These are phyloP conservation scores for Triangularia verruculosa DNA, from an alignment of 2,329 filamentous ascomycete species.

Conservation along the genomic window DNA sequence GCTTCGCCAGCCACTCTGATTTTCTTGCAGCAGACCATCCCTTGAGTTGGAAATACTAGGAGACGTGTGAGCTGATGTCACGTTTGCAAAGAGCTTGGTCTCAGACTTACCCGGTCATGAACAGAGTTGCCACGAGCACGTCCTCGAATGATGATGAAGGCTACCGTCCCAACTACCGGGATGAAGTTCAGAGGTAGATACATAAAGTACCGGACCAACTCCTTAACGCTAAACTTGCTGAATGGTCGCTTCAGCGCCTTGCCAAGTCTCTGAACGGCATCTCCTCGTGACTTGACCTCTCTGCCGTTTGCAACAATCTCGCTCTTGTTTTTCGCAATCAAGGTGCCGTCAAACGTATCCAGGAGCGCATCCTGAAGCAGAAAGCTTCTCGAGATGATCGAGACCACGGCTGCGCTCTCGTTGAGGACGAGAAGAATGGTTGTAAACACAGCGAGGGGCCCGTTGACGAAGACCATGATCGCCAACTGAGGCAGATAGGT, in stretches of 20 bases:
- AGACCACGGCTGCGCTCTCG: slow-evolving; percentile 59
- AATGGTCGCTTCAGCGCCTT: slow-evolving; percentile 58
- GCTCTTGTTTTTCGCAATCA: slow-evolving; percentile 50
- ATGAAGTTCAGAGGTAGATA: slow-evolving; percentile 93
- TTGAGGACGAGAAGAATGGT: slow-evolving; percentile 66
- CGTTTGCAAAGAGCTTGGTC: background rate
- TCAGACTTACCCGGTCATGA: slow-evolving; percentile 53
- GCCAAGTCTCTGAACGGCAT: slow-evolving; percentile 56
- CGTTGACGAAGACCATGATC: slow-evolving; percentile 78
- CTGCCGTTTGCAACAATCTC: slow-evolving; percentile 71
- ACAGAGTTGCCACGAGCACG: slow-evolving; percentile 47
- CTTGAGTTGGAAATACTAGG: slow-evolving; percentile 88
- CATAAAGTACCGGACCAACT: slow-evolving; percentile 74
- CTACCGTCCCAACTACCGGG: slow-evolving; percentile 76
- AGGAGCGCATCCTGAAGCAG: slow-evolving; percentile 78
- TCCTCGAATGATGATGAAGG: slow-evolving; percentile 76
- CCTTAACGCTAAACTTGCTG: slow-evolving; percentile 54
- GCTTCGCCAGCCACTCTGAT: slow-evolving; percentile 65
- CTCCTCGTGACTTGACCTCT: slow-evolving; percentile 62
- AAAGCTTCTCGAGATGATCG: slow-evolving; percentile 62
- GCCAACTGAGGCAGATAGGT: slow-evolving; percentile 84
- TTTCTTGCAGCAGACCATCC: slow-evolving; percentile 66
- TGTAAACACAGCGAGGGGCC: slow-evolving; percentile 72
- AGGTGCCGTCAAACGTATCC: slow-evolving; percentile 81
- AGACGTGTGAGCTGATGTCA: slow-evolving; percentile 50